Conservation (phyloP, 1,139 yeast genomes). For the Kodamaea fungicola region DNA sequence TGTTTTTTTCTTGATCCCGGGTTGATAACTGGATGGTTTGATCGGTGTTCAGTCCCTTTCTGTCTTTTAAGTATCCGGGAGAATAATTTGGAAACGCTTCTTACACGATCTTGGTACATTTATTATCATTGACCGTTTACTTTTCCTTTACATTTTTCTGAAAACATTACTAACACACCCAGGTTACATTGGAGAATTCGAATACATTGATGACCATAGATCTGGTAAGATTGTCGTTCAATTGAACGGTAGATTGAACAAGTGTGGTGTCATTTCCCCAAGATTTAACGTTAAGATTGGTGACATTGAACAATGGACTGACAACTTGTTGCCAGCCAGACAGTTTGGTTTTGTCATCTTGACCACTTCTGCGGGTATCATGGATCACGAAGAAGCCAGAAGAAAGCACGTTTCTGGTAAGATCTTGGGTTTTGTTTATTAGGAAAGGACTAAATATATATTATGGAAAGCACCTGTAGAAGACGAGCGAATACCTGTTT, state of each 20-base stretch:
- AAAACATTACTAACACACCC: constrained; percentile 22
- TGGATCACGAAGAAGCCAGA: constrained; percentile 99
- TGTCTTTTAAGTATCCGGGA: constrained; percentile 98
- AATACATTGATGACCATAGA: constrained; percentile 98
- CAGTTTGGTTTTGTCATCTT: constrained; percentile 96
- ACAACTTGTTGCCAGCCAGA: constrained; percentile 96
- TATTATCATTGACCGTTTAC: constrained; percentile 55
- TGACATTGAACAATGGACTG: constrained; percentile 98
- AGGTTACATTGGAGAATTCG: constrained; percentile 97
- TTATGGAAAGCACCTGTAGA: not conserved
- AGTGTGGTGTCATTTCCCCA: constrained; percentile 98
- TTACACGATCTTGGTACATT: constrained; percentile 58
- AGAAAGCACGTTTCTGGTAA: constrained; percentile 99
- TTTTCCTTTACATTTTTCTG: constrained; percentile 60
- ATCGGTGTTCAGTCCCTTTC: constrained; percentile 85
- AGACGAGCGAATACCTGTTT: too few species aligned
- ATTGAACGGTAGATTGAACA: constrained; percentile 96
- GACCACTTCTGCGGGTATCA: constrained; percentile 98
- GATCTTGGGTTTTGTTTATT: constrained; percentile 92
- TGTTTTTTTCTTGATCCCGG: constrained; percentile 46
- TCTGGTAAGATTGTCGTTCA: constrained; percentile 96
- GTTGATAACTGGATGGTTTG: constrained; percentile 98
- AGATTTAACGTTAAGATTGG: constrained; percentile 93
- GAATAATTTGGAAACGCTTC: constrained; percentile 69
- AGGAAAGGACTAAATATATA: constrained; percentile 3